These are phyloP conservation scores for Pichia cabralensis DNA, from an alignment of 805 yeast species.

Conservation along the genomic window DNA sequence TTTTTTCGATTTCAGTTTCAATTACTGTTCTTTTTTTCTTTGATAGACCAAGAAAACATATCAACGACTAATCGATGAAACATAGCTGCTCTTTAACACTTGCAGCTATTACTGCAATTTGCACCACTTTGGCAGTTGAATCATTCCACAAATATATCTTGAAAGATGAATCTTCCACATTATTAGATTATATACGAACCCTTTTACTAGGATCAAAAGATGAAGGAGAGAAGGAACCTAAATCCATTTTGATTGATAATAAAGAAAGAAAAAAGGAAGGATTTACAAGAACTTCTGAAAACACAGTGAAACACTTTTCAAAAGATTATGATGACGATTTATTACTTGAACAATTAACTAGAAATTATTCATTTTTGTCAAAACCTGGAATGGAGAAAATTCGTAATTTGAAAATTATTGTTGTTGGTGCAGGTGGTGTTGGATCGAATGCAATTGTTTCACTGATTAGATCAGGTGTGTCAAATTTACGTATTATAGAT, in stretches of 20 bases:
- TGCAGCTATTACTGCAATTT: conserved; percentile 2
- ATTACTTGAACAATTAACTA: conserved; percentile 82
- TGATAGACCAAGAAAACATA: no score
- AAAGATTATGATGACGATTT: conserved; percentile 47
- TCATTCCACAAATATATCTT: conserved; percentile 3
- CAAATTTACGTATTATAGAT: conserved; percentile 70
- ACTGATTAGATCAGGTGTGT: conserved; percentile 85
- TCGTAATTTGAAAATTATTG: conserved; percentile 61
- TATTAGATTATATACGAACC: conserved; percentile 7
- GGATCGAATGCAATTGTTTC: conserved; percentile 95
- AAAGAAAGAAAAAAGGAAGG: neutral
- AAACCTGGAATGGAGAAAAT: conserved; percentile 72
- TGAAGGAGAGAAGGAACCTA: neutral
- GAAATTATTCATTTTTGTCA: conserved; percentile 88
- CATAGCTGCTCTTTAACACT: neutral
- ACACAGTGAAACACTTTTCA: conserved; percentile 7
- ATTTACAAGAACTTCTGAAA: conserved; percentile 8
- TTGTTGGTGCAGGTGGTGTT: conserved; percentile 95
- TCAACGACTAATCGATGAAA: no score
- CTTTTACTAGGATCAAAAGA: neutral
- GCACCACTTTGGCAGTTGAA: conserved; percentile 6
- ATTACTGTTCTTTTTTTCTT: neutral
- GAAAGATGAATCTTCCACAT: conserved; percentile 3
- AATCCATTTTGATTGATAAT: no score
- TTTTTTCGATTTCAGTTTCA: neutral